Base-by-base conservation (phyloP, 768 basidiomycete species). In the Kwoniella pini region DNA sequence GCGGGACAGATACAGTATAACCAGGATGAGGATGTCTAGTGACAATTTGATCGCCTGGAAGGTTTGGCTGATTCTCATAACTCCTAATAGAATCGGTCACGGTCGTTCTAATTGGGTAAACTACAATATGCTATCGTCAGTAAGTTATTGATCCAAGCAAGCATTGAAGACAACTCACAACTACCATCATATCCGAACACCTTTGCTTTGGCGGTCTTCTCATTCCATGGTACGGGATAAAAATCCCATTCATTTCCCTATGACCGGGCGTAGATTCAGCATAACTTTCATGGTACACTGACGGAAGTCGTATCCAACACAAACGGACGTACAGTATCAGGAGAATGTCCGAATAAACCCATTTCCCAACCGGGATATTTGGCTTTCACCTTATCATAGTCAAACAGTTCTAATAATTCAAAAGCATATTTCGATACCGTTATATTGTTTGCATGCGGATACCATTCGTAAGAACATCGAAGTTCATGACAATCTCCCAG, bases 381-480 rank as follows among this genome's bases (percentile, higher is more conserved):
- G 39, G 56, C 38, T 24, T 63, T 63, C 27, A 76, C 46, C 21
- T 64, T 58, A 7, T 67, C 63, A 36, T 66, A 69, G 12, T 61
- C 57, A 57, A 76, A 78, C 19, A 78, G 38, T 52, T 78, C 77
- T 22, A 64, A 54, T 49, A 76, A 68, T 60, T 78, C 77, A 52
- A 76, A 76, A 9, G 73, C 77, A 62, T 78, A 78, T 51, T 78
- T 78, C 2, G 75, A 72, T 26, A 78, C 61, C 17, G 77, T 78
- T 61, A 78, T 76, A 46, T 78, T 77, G 56, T 72, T 70, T 19
- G 69, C 64, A 11, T 67, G 58, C 22, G 73, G 75, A 55, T 76
- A 76, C 73, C 75, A 74, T 57, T 76, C 73, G 36, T 69, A 66
- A 22, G 69, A 33, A 51, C 75, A 74, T n/a, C 65, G 62, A 1